Base-by-base conservation (phyloP, 2,329 filamentous ascomycete genomes). In the Fusarium lateritium region DNA sequence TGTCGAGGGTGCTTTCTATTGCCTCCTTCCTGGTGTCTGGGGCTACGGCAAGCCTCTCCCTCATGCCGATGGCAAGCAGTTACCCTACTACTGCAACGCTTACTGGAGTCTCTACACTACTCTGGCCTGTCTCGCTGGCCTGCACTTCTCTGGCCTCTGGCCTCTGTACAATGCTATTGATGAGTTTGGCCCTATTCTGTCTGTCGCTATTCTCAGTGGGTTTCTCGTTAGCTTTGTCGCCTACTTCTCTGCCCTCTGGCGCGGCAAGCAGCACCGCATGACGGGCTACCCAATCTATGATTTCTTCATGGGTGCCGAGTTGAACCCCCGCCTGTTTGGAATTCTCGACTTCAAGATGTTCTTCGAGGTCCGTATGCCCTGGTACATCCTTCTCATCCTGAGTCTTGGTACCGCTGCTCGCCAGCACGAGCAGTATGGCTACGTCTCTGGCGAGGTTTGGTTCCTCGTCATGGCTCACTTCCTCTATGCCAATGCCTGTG, bases 331-430 rank as follows among this genome's bases (percentile, higher is more conserved):
- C 66, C 88, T 98, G 85, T 95, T 94, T 76, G 92, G 91, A 31
- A 92, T 94, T 71, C 83, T 97, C 55, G 94, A 97, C 81, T 94
- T 97, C 84, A 97, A 97, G 84, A 97, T 97, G 94, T 97, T 97
- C 83, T 96, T 94, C 76, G 94, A 97, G 79, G 94, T 97, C 65
- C 91, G 94, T 72, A 87, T 97, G 69, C 94, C 94, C 38, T 97
- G 94, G 94, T 97, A 91, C 81, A 94, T 97, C 71, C 86, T 97
- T 44, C 91, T 97, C 76, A 88, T 95, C 62, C 85, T 95, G 43
- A 91, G 90, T 60, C 86, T 92, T 62, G 93, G 91, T 40, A 88
- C 93, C 13, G 93, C 93, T 40, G 89, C 92, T 43, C 89, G 92
- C 67, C 94, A 97, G 79, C 94, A 93, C 74, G 94, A 97, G 79